Evolutionary conservation across 805 yeast genomes (phyloP).

Genomic region (Wilhelminamyces savonicus): DNA sequence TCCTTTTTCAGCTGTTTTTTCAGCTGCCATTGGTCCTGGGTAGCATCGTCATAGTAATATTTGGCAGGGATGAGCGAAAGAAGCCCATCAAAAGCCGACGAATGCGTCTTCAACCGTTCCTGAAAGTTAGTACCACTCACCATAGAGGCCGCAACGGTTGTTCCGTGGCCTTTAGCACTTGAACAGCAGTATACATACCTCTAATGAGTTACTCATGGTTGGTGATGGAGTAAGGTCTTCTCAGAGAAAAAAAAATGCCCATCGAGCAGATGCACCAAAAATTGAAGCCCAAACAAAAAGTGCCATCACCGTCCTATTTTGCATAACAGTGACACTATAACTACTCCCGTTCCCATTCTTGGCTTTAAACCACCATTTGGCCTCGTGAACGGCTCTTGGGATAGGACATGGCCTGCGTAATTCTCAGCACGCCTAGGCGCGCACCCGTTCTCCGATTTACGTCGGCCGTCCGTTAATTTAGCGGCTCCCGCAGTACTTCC

Average conservation of each 20-base stretch:
- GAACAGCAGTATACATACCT: constrained; percentile 35
- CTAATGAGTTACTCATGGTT: constrained; percentile 51
- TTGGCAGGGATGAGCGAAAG: constrained; percentile 90
- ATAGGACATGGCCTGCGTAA: too few species aligned
- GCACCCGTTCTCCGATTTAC: too few species aligned
- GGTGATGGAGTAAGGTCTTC: constrained; percentile 4
- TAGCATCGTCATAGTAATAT: constrained; percentile 86
- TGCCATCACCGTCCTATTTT: neutral
- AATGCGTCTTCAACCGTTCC: constrained; percentile 75
- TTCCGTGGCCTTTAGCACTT: too few species aligned
- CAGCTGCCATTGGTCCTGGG: constrained; percentile 85
- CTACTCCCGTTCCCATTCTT: too few species aligned
- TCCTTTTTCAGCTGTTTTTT: constrained; percentile 71
- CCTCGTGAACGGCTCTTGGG: too few species aligned
- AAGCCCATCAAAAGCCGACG: constrained; percentile 81
- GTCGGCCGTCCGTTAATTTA: too few species aligned
- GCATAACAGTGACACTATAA: too few species aligned
- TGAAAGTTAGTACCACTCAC: constrained; percentile 21
- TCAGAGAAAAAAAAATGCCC: constrained; percentile 6
- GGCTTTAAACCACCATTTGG: too few species aligned
- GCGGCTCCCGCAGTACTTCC: too few species aligned
- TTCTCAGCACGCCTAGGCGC: too few species aligned
- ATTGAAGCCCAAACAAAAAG: constrained; percentile 4
- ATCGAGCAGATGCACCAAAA: constrained; percentile 1
- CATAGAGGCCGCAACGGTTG: neutral